Conservation (phyloP, 1,284 basidiomycete species). For the Cerrena zonata region DNA sequence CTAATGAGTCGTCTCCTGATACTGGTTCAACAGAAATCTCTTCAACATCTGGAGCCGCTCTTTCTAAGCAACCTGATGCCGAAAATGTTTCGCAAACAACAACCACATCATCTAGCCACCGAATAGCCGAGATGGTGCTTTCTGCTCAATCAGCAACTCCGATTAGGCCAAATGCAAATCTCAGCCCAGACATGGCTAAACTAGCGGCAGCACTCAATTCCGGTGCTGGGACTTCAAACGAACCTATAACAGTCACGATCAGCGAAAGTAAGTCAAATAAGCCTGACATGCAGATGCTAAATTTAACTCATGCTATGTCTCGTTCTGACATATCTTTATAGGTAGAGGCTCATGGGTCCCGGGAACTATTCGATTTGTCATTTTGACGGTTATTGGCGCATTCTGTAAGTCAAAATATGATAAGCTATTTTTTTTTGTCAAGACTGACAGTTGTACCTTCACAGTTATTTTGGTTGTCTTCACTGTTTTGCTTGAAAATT, state of each 20-base stretch:
- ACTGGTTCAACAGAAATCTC: conserved; percentile 15
- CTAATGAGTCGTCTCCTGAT: conserved; percentile 17
- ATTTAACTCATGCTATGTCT: neutral
- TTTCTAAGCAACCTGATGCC: conserved; percentile 8
- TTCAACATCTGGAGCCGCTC: conserved; percentile 10
- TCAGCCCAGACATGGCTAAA: conserved; percentile 36
- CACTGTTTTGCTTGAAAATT: conserved; percentile 86
- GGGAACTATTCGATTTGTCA: conserved; percentile 57
- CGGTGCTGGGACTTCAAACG: conserved; percentile 40
- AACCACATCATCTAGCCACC: conserved; percentile 33
- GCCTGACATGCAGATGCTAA: conserved; percentile 2
- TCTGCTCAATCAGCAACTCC: conserved; percentile 28
- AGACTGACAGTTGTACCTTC: neutral
- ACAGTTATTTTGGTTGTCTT: conserved; percentile 76
- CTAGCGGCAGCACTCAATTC: conserved; percentile 36
- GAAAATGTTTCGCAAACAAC: conserved; percentile 7
- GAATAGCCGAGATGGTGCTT: conserved; percentile 56
- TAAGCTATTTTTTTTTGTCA: no score
- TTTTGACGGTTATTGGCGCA: conserved; percentile 25
- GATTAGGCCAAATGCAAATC: conserved; percentile 12
- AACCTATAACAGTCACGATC: conserved; percentile 74
- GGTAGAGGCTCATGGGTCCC: conserved; percentile 64
- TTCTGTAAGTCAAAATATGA: conserved; percentile 22
- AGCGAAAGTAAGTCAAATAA: conserved; percentile 65
- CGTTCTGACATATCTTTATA: conserved; percentile 23